Evolutionary conservation across 768 basidiomycete genomes (phyloP).

Genomic region (Mycena metata): DNA sequence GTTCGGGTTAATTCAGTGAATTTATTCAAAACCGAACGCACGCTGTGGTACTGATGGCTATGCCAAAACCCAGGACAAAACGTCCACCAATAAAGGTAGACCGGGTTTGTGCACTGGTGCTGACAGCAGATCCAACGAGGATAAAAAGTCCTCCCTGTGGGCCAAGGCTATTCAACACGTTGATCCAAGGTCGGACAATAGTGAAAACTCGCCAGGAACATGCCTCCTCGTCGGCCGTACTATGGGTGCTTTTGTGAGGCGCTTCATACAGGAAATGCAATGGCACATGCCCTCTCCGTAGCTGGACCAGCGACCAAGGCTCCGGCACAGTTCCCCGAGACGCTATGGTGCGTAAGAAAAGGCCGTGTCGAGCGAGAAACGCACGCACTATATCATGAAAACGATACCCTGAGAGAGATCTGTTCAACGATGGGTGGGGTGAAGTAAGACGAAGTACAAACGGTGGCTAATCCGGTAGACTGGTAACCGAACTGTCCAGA

Average conservation of each 20-base stretch:
- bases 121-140: slow-evolving; percentile 43
- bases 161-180: not conserved
- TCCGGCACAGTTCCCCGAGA: slow-evolving; percentile 44
- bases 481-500: slow-evolving; percentile 27
- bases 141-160: slow-evolving; percentile 48
- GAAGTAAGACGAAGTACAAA: not conserved
- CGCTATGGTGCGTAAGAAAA: slow-evolving; percentile 20
- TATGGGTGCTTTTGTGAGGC: not conserved
- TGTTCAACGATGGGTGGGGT: not conserved
- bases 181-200: slow-evolving; percentile 26
- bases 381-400: slow-evolving; percentile 39
- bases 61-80: slow-evolving; percentile 60
- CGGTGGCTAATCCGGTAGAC: slow-evolving; percentile 35
- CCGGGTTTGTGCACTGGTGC: slow-evolving; percentile 45
- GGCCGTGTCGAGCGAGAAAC: no score
- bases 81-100: slow-evolving; percentile 41
- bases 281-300: slow-evolving; percentile 36
- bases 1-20: not conserved
- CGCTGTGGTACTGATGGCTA: slow-evolving; percentile 60
- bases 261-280: not conserved
- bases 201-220: slow-evolving; percentile 47
- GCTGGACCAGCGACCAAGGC: slow-evolving; percentile 43
- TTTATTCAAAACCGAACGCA: not conserved
- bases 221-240: slow-evolving; percentile 42
- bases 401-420: slow-evolving; percentile 32